Percentiles rank a stretch among this genome's conserved stretches.
These are phyloP conservation scores for Yarrowia galli DNA, from an alignment of 1,139 yeast genomes.

Conservation along the genomic window DNA sequence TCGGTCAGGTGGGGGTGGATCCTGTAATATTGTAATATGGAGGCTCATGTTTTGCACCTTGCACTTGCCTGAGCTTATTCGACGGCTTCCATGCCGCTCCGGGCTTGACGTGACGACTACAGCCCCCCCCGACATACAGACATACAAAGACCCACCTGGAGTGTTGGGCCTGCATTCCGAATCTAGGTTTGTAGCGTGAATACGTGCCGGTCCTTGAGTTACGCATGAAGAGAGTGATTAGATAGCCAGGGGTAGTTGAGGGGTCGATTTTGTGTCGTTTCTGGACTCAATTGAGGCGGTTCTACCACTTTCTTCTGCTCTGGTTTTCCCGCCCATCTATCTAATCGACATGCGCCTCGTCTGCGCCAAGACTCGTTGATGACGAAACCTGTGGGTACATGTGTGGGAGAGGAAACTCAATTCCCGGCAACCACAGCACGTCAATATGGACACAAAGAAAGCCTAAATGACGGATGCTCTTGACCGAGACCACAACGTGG, in stretches of 20 bases:
- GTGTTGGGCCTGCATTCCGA: conserved; percentile 19
- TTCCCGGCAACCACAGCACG: conserved; percentile 3
- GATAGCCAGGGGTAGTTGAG: background rate
- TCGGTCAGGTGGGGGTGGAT: background rate
- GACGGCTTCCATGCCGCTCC: background rate
- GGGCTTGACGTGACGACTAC: background rate
- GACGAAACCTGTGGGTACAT: background rate
- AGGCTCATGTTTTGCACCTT: no score
- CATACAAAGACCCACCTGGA: conserved; percentile 6
- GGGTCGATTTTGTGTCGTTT: background rate
- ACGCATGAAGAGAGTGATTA: background rate
- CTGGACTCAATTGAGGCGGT: background rate
- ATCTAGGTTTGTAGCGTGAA: conserved; percentile 9
- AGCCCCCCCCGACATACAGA: no score
- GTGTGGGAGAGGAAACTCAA: conserved; percentile 1
- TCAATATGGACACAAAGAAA: conserved; percentile 5
- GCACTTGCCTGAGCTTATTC: background rate
- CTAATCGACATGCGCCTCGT: background rate
- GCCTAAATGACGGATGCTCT: background rate
- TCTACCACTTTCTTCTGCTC: no score
- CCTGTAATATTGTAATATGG: background rate
- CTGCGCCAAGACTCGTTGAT: conserved; percentile 18
- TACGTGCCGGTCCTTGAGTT: conserved; percentile 20
- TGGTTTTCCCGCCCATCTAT: background rate
- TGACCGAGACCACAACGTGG: conserved; percentile 12